These are phyloP conservation scores for Fusarium verticillioides DNA, from an alignment of 2,329 filamentous ascomycete species.

Conservation along the genomic window DNA sequence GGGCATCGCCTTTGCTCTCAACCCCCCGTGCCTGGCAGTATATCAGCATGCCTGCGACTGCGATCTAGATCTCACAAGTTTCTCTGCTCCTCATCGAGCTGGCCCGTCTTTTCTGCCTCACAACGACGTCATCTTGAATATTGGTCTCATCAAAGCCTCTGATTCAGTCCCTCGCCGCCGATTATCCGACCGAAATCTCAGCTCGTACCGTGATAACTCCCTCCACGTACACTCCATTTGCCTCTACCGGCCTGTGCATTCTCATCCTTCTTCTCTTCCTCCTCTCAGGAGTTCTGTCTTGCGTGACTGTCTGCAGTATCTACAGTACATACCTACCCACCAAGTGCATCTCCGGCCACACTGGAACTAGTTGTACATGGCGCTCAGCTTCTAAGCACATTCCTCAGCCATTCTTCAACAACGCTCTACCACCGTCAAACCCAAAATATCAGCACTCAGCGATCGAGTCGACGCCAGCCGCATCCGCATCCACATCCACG, in stretches of 20 bases:
- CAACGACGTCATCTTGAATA: conserved; percentile 37
- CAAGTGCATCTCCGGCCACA: conserved; percentile 12
- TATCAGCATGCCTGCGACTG: conserved; percentile 39
- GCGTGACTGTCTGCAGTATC: conserved; percentile 36
- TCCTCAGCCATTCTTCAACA: conserved; percentile 19
- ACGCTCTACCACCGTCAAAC: conserved; percentile 24
- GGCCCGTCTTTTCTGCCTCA: conserved; percentile 21
- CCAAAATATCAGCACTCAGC: conserved; percentile 14
- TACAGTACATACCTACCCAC: background rate
- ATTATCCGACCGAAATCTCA: conserved; percentile 27
- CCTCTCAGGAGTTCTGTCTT: conserved; percentile 18
- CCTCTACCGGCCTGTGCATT: conserved; percentile 6
- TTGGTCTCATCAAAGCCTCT: conserved; percentile 29
- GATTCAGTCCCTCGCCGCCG: conserved; percentile 26
- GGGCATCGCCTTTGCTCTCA: conserved; percentile 27
- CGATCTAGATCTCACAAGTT: conserved; percentile 40
- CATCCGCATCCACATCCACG: conserved; percentile 14
- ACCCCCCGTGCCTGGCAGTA: conserved; percentile 30
- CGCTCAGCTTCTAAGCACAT: conserved; percentile 9
- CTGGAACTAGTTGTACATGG: conserved; percentile 15
- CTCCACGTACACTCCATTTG: conserved; percentile 8
- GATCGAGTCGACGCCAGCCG: conserved; percentile 11
- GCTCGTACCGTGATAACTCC: conserved; percentile 29
- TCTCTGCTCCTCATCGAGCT: conserved; percentile 30
- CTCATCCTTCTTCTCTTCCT: background rate